Percentiles rank a stretch among this genome's conserved stretches.
phyloP scores from a whole-genome alignment of 306 rosid genomes.

The Castanea crenata region DNA sequence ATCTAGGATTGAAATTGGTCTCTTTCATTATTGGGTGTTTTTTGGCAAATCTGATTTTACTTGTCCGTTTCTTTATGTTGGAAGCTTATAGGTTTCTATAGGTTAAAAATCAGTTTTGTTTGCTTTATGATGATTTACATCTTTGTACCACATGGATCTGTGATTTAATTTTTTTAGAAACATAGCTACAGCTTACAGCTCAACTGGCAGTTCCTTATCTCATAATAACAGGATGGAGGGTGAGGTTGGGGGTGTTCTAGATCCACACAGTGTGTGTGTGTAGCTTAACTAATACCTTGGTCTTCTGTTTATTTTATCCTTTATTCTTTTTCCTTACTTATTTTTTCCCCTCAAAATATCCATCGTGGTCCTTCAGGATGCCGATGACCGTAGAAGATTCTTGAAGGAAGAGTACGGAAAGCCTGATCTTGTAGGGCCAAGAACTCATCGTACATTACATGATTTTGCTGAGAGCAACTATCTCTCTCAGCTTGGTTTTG shows the following conservation, averaged over 20 bases:
- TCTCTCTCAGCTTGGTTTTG: slow-evolving; percentile 68
- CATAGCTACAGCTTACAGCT: too few relatives aligned
- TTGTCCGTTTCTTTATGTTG: too few relatives aligned
- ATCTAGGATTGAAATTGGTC: not conserved
- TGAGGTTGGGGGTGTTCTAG: too few relatives aligned
- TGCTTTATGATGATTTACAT: not conserved
- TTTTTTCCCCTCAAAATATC: not conserved
- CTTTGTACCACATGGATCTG: not conserved
- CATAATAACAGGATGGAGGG: too few relatives aligned
- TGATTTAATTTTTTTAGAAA: not conserved
- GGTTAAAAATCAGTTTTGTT: too few relatives aligned
- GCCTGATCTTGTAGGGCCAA: slow-evolving; percentile 56
- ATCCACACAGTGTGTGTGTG: too few relatives aligned
- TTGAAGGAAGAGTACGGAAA: slow-evolving; percentile 47
- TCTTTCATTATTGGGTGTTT: not conserved
- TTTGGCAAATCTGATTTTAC: too few relatives aligned
- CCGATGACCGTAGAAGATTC: slow-evolving; percentile 54
- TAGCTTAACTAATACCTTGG: not conserved
- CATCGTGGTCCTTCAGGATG: slow-evolving; percentile 54
- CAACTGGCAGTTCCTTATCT: too few relatives aligned
- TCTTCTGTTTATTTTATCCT: not conserved
- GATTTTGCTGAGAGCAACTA: slow-evolving; percentile 87
- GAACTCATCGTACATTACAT: slow-evolving; percentile 73
- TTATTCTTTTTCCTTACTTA: not conserved
- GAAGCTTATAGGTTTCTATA: too few relatives aligned